These are phyloP conservation scores for Fomitopsis palustris DNA, from an alignment of 1,284 basidiomycete species.

Conservation along the genomic window DNA sequence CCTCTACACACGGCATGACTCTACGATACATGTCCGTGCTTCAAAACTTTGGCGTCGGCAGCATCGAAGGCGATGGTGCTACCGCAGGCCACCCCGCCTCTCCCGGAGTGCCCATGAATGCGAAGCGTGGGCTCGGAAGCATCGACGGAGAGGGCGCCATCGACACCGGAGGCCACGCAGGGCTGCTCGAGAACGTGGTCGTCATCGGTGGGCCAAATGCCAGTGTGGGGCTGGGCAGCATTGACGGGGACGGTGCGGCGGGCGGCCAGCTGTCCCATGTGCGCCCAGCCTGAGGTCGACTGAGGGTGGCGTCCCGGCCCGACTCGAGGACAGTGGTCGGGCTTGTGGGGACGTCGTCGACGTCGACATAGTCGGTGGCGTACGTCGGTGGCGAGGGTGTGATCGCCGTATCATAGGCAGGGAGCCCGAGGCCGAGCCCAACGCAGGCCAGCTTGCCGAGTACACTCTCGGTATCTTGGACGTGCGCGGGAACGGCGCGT, in stretches of 20 bases:
- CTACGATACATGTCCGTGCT: neutral
- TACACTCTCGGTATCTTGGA: neutral
- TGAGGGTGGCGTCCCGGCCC: neutral
- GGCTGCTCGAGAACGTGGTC: neutral
- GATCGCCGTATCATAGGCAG: neutral
- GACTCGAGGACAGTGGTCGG: neutral
- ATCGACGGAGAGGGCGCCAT: neutral
- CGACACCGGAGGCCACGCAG: constrained; percentile 1
- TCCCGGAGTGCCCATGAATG: neutral
- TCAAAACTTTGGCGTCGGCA: neutral
- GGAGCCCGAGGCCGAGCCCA: neutral
- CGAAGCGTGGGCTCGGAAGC: neutral
- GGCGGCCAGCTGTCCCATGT: constrained; percentile 2
- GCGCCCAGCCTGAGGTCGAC: neutral
- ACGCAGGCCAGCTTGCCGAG: neutral
- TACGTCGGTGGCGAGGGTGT: neutral
- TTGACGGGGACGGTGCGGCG: neutral
- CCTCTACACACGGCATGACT: neutral
- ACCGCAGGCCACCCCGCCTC: neutral
- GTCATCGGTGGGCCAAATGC: neutral
- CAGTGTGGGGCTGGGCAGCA: neutral
- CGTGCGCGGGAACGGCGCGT: neutral
- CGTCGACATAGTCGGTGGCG: too few species aligned
- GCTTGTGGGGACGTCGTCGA: neutral
- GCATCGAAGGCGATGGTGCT: neutral